Base-by-base conservation (phyloP, 73 alveolate genomes). In the Stentor coeruleus region DNA sequence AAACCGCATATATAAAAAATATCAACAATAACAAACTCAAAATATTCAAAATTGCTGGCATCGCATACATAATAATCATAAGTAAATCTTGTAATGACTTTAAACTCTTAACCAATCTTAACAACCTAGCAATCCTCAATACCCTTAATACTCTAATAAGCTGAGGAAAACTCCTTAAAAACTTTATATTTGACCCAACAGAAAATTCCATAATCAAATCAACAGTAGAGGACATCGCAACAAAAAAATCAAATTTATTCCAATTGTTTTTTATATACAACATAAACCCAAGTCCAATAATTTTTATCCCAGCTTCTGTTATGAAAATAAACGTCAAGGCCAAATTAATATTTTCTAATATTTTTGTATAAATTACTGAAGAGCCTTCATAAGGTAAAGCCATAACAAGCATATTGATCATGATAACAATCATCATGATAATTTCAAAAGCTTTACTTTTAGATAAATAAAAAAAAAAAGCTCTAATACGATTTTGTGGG, bases 21-120 rank as follows among this genome's bases (percentile, higher is more conserved):
- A 96, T 88, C 35, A 96, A 89, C 87, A 96, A 57, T 87, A 96
- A 88, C 58, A 96, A 84, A 2, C 94, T 85, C 59, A 90, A 88
- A 1, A 96, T 98, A 89, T 96, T 96, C 31, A 93, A 83, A 31
- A 96, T 85, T 3, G 99, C 93, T 58, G 98, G 96, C 58, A 97
- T 74, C 31, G 98, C 90, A 90, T 95, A 97, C 74, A 92, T 93
- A 58, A 81, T 88, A 6, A 94, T 91, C 35, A 83, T 77, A 36
- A 93, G 59, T 0, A 93, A 84, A 3, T 92, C 92, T 74, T 93
- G 74, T 26, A 93, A 84, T 35, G 96, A 94, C 73, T 93, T 79
- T 74, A 91, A 91, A 59, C 87, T 91, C 38, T 88, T 87, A 6
- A 93, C 83, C 3, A 93, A 83, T 74, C 98, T 72, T 3, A 93